phyloP scores from a whole-genome alignment of 164 flowering plant genomes.

The Brasenia schreberi region DNA sequence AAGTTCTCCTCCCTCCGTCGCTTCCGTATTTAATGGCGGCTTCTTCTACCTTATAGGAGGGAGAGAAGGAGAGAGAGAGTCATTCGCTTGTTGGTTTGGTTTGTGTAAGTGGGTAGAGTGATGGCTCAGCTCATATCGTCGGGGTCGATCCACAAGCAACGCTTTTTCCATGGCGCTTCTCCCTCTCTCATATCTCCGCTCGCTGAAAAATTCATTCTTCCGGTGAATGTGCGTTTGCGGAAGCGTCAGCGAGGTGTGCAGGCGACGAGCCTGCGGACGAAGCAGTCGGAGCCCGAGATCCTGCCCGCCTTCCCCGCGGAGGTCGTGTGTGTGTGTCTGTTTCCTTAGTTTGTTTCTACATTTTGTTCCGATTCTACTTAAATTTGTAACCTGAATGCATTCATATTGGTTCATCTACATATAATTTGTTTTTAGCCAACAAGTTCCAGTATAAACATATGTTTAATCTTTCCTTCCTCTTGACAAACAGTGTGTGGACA shows the following conservation, averaged over 20 bases:
- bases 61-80: not conserved
- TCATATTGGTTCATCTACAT: too few species aligned
- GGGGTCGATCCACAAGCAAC: not conserved
- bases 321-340: not conserved
- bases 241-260: not conserved
- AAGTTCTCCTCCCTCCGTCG: not conserved
- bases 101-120: not conserved
- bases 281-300: not conserved
- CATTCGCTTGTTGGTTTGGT: not conserved
- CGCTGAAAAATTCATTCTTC: not conserved
- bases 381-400: too few species aligned
- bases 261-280: not conserved
- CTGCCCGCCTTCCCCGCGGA: not conserved
- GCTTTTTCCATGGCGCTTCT: not conserved
- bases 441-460: too few species aligned
- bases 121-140: not conserved
- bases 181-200: not conserved
- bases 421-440: too few species aligned
- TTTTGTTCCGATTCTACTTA: too few species aligned
- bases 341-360: too few species aligned
- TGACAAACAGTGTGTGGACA: too few species aligned
- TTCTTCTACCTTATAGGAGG: not conserved
- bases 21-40: not conserved
- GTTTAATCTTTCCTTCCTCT: too few species aligned
- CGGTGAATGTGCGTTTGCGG: not conserved